Base-by-base conservation (phyloP, 805 yeast genomes). In the Sugiyamaella mastotermitis region DNA sequence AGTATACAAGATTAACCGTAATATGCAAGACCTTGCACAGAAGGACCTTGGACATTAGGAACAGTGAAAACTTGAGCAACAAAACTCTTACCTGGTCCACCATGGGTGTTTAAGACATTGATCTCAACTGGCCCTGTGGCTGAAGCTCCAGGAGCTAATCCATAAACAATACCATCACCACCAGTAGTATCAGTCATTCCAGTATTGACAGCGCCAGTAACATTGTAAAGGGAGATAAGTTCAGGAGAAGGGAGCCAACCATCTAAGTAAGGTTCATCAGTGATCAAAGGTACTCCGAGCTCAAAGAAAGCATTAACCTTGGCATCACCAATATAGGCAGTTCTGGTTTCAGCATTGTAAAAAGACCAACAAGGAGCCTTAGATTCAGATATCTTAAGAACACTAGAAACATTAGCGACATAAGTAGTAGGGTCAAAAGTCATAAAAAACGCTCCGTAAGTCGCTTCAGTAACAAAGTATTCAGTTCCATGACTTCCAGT, bases 291-390 rank as follows among this genome's bases (percentile, higher is more conserved):
- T 5, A 36, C 18, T 5, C 22, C 8, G 17, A 36, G 23, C 22
- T 36, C 35, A 10, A 28, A 8, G 16, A 18, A 20, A 5, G 20
- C 15, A 11, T 36, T 10, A 15, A 28, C 19, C 9, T 34, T 34
- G 31, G 34, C 35, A 28, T 36, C 40, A 5, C 40, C 40, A 11
- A 36, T 36, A 15, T 29, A 36, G 28, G 22, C 14, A 36, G 35
- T n/a, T 13, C 33, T 15, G 18, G 28, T 36, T 15, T 19, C 13
- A 8, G 20, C 27, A 15, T 11, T 16, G 27, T 36, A 36, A 16
- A 23, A 13, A 20, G 32, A 15, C 40, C 40, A 36, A 29, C 40
- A 36, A 17, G 40, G 40, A 11, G 40, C 40, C 27, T 6, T 29
- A 11, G 28, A n/a, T 15, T 19, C 24, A 16, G 40, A 5, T 11